Base-by-base conservation (phyloP, 768 basidiomycete species). In the Lentinula detonsa region DNA sequence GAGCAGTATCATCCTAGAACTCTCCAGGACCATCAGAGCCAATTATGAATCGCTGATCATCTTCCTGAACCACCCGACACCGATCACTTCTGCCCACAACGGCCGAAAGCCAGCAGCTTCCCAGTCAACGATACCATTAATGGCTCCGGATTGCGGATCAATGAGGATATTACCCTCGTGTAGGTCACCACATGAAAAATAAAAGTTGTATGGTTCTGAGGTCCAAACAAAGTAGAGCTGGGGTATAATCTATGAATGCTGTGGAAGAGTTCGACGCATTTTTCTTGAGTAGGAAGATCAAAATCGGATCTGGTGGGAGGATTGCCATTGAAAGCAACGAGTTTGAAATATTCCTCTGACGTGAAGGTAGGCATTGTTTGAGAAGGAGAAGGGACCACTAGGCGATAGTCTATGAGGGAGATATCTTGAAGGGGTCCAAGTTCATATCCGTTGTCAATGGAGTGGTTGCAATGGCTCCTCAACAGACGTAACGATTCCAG, bases 121-220 rank as follows among this genome's bases (percentile, higher is more conserved):
- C 28, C 28, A 28, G 28, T 28, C 28, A 28, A 28, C 28, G 28
- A 28, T 28, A 28, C 28, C 28, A 28, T 28, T 28, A 28, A 28
- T 28, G 3, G 64, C 60, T 11, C 66, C 66, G 0, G 64, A 55
- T 56, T 65, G 34, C 2, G 66, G 65, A 57, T 65, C 65, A 16
- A 67, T 61, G 54, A 67, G 57, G 23, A 66, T 64, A 40, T 65
- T 67, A 33, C 55, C 63, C 8, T 62, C 61, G 53, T 50, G 66
- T 57, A 65, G 57, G 53, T 43, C n/a, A n/a, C 42, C 42, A 43
- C n/a, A n/a, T n/a, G 42, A 43, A 43, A 43, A 43, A 11, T n/a
- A n/a, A n/a, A 43, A 43, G 42, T n/a, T 43, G n/a, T 11, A 43
- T 11, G 42, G 13, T 11, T 43, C 42, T 43, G 42, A 43, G 11